Percentiles rank a stretch among this genome's conserved stretches.
These are phyloP conservation scores for Ophiocordyceps camponoti-leonardi DNA, from an alignment of 2,329 filamentous ascomycete species.

Conservation along the genomic window DNA sequence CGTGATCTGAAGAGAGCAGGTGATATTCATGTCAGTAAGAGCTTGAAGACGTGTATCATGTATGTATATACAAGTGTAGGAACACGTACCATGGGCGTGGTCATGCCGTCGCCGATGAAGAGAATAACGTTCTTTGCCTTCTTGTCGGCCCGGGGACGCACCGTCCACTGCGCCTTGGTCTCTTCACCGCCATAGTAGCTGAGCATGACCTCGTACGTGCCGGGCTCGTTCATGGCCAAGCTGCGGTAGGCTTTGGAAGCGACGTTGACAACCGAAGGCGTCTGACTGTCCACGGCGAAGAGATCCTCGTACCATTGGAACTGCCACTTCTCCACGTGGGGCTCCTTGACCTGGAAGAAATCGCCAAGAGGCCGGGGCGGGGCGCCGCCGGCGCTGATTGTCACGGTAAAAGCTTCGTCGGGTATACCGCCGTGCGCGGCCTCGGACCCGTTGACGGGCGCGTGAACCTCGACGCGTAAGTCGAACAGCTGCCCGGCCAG, in stretches of 20 bases:
- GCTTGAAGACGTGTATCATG: no score
- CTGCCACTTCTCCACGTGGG: constrained; percentile 61
- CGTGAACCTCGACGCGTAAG: constrained; percentile 67
- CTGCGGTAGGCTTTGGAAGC: constrained; percentile 63
- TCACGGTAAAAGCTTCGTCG: constrained; percentile 60
- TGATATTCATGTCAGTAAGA: no score
- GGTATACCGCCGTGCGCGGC: constrained; percentile 51
- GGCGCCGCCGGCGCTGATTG: constrained; percentile 47
- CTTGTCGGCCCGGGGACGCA: constrained; percentile 50
- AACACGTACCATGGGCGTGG: constrained; percentile 46
- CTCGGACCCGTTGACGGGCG: constrained; percentile 66
- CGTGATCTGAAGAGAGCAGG: constrained; percentile 34
- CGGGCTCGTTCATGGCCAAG: constrained; percentile 61
- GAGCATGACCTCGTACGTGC: constrained; percentile 60
- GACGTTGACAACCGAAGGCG: constrained; percentile 60
- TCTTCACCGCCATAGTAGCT: constrained; percentile 56
- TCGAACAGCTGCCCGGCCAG: constrained; percentile 73
- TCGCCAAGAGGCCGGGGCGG: constrained; percentile 36
- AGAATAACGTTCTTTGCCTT: constrained; percentile 74
- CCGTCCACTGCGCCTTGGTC: constrained; percentile 61
- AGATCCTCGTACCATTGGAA: constrained; percentile 78
- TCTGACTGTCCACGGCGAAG: constrained; percentile 55
- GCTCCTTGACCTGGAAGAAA: constrained; percentile 55
- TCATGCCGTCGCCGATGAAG: constrained; percentile 64
- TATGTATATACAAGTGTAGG: no score